Percentiles rank a stretch among this genome's conserved stretches.
phyloP scores from a whole-genome alignment of 768 basidiomycete genomes.

The Aureoboletus auriporus region DNA sequence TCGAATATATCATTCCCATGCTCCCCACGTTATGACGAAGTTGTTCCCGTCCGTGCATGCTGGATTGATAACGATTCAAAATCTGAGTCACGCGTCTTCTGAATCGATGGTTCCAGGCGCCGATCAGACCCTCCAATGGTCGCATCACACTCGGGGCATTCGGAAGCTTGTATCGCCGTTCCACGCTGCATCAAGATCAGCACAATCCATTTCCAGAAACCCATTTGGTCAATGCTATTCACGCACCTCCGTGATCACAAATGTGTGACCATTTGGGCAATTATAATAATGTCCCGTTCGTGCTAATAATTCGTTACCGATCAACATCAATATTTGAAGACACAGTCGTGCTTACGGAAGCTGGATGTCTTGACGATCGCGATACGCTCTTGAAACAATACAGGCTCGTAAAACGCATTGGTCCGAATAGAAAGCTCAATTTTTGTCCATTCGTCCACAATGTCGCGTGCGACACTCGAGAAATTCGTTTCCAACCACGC shows the following conservation, averaged over 20 bases:
- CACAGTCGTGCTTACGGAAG: constrained; percentile 37
- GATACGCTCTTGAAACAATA: constrained; percentile 52
- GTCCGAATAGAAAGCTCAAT: constrained; percentile 36
- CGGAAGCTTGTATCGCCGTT: constrained; percentile 43
- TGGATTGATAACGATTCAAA: constrained; percentile 40
- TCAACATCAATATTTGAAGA: not conserved
- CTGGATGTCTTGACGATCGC: constrained; percentile 46
- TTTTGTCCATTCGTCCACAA: constrained; percentile 45
- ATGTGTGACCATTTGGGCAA: constrained; percentile 59
- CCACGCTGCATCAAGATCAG: constrained; percentile 43
- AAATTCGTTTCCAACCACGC: constrained; percentile 47
- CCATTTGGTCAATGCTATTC: not conserved
- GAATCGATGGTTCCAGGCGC: constrained; percentile 27
- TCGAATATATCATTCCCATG: too few relatives aligned
- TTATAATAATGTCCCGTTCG: constrained; percentile 45
- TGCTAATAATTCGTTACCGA: constrained; percentile 18
- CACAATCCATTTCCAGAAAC: not conserved
- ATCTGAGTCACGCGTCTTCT: constrained; percentile 43
- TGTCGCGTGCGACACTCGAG: constrained; percentile 28
- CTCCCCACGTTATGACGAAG: not conserved
- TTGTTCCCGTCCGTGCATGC: constrained; percentile 27
- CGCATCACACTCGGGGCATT: constrained; percentile 57
- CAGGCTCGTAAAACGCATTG: constrained; percentile 46
- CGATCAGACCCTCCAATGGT: constrained; percentile 49
- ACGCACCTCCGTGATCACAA: constrained; percentile 52